These are phyloP conservation scores for Boletus patriciae DNA, from an alignment of 768 basidiomycete genomes.

Conservation along the genomic window DNA sequence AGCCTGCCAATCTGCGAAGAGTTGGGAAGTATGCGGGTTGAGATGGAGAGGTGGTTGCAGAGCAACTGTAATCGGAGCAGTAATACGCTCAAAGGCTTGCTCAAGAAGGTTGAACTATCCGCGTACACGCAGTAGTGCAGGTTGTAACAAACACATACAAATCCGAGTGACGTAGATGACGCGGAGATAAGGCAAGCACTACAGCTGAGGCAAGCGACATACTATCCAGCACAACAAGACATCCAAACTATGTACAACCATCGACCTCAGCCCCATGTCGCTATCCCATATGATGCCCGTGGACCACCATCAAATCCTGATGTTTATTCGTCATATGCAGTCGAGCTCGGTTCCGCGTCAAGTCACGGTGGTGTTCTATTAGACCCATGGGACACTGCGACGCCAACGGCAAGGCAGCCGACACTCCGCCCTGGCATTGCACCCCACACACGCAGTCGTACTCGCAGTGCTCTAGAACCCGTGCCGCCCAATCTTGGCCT, in stretches of 20 bases:
- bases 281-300: conserved; percentile 39
- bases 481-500: conserved; percentile 38
- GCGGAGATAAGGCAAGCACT: conserved; percentile 14
- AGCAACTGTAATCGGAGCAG: conserved; percentile 84
- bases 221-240: background rate
- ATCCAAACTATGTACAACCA: conserved; percentile 27
- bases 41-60: conserved; percentile 89
- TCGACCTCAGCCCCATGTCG: conserved; percentile 37
- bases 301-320: conserved; percentile 33
- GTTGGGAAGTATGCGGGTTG: conserved; percentile 58
- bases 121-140: conserved; percentile 30
- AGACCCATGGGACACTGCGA: conserved; percentile 38
- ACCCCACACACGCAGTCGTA: conserved; percentile 35
- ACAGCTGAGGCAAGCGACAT: background rate
- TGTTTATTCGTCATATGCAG: conserved; percentile 32
- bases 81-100: conserved; percentile 72
- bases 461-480: conserved; percentile 39
- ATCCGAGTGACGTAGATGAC: conserved; percentile 17
- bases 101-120: conserved; percentile 78
- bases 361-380: conserved; percentile 22
- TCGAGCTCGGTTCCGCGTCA: conserved; percentile 29
- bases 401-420: conserved; percentile 27
- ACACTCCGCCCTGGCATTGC: conserved; percentile 18
- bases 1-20: conserved; percentile 72
- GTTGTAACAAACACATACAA: conserved; percentile 17